Conservation (phyloP, 2,329 filamentous ascomycete species). For the Teratosphaeria destructans region DNA sequence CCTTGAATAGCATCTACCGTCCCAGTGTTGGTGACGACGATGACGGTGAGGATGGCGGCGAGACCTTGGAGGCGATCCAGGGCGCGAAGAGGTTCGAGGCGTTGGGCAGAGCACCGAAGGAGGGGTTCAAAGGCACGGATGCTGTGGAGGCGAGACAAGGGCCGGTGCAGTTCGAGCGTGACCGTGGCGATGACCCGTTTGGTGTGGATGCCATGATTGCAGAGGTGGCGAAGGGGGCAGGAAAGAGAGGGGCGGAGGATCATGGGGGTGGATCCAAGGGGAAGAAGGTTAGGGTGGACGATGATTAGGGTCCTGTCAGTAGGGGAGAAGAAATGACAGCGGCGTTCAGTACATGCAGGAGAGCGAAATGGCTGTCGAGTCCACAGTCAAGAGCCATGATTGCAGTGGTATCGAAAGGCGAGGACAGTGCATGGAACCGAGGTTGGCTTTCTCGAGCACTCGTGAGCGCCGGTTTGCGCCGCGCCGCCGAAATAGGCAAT, state of each 20-base stretch:
- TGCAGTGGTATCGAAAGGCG: neutral
- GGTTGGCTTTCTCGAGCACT: neutral
- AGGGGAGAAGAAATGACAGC: too few species aligned
- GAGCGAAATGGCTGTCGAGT: neutral
- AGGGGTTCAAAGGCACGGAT: conserved; percentile 80
- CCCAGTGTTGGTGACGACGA: conserved; percentile 61
- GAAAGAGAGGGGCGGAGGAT: conserved; percentile 53
- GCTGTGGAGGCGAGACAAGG: conserved; percentile 79
- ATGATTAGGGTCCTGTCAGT: conserved; percentile 38
- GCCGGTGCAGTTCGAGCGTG: conserved; percentile 93
- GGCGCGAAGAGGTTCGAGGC: conserved; percentile 81
- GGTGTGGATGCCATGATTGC: conserved; percentile 89
- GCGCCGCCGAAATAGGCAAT: neutral
- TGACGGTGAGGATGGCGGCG: conserved; percentile 68
- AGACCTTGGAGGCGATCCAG: conserved; percentile 76
- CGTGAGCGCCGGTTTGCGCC: neutral
- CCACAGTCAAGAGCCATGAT: neutral
- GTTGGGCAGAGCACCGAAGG: conserved; percentile 60
- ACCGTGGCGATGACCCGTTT: conserved; percentile 66
- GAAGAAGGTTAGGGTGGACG: conserved; percentile 71
- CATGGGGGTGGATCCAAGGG: conserved; percentile 46
- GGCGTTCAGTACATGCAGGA: neutral
- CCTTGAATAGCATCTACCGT: conserved; percentile 86
- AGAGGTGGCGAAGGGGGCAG: conserved; percentile 57
- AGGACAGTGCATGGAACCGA: neutral